These are phyloP conservation scores for Verticillium zaregamsianum DNA, from an alignment of 2,329 filamentous ascomycete genomes.

Conservation along the genomic window DNA sequence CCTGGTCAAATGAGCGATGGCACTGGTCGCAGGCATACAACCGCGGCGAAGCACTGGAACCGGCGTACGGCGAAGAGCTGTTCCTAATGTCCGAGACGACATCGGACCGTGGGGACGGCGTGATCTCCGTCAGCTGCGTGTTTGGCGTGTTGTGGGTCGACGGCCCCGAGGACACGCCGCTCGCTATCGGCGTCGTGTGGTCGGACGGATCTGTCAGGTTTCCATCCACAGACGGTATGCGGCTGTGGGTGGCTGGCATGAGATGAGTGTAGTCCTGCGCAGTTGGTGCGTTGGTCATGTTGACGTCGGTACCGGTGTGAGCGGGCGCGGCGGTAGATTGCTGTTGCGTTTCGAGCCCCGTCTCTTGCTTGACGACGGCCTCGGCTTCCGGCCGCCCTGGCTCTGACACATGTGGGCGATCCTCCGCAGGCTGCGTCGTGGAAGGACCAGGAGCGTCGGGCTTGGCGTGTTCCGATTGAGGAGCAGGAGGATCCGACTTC, in stretches of 20 bases:
- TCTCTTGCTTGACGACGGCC: neutral
- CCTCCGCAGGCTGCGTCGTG: neutral
- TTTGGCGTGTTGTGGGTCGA: constrained; percentile 42
- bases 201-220: constrained; percentile 29
- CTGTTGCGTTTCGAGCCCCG: neutral
- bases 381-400: neutral
- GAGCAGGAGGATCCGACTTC: constrained; percentile 26
- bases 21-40: constrained; percentile 37
- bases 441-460: neutral
- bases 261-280: constrained; percentile 6
- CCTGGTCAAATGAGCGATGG: constrained; percentile 47
- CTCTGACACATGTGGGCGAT: neutral
- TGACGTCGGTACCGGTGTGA: neutral
- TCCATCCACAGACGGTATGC: constrained; percentile 11
- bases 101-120: constrained; percentile 34
- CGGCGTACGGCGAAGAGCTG: constrained; percentile 27
- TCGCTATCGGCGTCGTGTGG: constrained; percentile 36
- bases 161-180: constrained; percentile 32
- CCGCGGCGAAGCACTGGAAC: constrained; percentile 17
- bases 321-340: neutral
- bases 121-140: constrained; percentile 36
- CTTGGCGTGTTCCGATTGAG: neutral
- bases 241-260: constrained; percentile 6
- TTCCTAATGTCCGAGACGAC: constrained; percentile 30
- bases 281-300: constrained; percentile 3